These are phyloP conservation scores for Spinellus fusiger DNA, from an alignment of 192 early-diverging fungal species.

Conservation along the genomic window DNA sequence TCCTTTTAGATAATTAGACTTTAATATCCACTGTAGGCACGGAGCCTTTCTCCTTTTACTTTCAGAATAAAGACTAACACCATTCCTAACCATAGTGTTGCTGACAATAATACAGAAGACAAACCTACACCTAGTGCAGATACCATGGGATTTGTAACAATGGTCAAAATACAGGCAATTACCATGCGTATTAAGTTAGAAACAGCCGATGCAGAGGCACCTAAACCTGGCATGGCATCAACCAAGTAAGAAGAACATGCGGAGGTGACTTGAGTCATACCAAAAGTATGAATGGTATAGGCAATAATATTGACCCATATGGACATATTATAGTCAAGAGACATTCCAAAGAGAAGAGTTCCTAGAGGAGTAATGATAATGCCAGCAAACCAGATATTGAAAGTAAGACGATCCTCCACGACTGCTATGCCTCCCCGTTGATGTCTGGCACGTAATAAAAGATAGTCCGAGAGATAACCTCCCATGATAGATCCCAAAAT, in stretches of 20 bases:
- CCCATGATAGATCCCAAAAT: conserved; percentile 35
- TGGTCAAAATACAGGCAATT: conserved; percentile 35
- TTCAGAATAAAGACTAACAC: conserved; percentile 28
- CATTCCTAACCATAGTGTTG: conserved; percentile 28
- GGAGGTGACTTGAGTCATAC: conserved; percentile 38
- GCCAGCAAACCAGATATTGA: conserved; percentile 36
- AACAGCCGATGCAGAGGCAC: conserved; percentile 41
- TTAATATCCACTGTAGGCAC: conserved; percentile 14
- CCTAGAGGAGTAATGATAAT: conserved; percentile 38
- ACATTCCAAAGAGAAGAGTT: conserved; percentile 40
- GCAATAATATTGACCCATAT: conserved; percentile 37
- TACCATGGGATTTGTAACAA: conserved; percentile 36
- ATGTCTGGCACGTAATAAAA: conserved; percentile 26
- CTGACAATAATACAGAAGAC: conserved; percentile 29
- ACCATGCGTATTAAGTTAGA: conserved; percentile 38
- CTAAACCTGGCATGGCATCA: conserved; percentile 40
- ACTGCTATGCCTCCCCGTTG: conserved; percentile 29
- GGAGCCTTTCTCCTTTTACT: conserved; percentile 28
- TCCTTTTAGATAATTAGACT: too few relatives aligned
- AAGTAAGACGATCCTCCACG: conserved; percentile 39
- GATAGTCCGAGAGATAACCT: conserved; percentile 34
- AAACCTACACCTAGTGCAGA: conserved; percentile 35
- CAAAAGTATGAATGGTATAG: conserved; percentile 45
- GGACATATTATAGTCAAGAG: conserved; percentile 26
- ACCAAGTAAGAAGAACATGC: conserved; percentile 39